Evolutionary conservation across 2,329 filamentous ascomycete genomes (phyloP), one percentile per base, ranked within the genome.

Genomic region (Trichoderma sp.): DNA sequence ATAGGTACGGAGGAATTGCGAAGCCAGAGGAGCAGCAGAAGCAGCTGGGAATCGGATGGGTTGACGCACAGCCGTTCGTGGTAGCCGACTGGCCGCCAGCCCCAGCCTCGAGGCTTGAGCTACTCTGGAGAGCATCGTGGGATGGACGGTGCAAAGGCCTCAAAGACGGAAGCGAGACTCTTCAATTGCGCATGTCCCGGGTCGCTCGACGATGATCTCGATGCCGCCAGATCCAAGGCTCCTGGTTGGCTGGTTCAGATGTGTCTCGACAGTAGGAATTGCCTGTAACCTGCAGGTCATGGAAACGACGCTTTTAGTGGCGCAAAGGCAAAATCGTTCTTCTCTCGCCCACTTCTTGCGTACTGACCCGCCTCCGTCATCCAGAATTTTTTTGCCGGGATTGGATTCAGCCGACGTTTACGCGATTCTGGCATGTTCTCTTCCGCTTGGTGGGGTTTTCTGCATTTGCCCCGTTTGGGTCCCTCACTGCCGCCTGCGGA

Each of bases 61-160:
- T 14, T 80, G 79, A 35, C 79, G 75, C 71, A 79, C 77, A 71
- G 79, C 78, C 33, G 80, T 79, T 67, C 78, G 79, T 65, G 82
- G 78, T 62, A 81, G 76, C 64, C 80, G 81, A 72, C 80, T 79
- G 65, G 81, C 79, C 76, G 79, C 78, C 79, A 81, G 79, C 79
- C 81, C 83, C 79, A 84, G 79, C 78, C 82, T 79, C 75, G 82
- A 80, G 75, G 81, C 81, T 77, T 80, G 80, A 78, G 80, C 82
- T 78, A 82, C 78, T 81, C 81, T 78, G 33, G 81, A 83, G 80
- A 87, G 77, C 78, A 90, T 90, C 60, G 83, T 81, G 68, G 45
- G 33, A 33, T 35, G 21, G 50, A 67, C 24, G 29, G 29, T n/a
- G 45, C 21, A 21, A 8, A 62, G 27, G 27, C 29, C 24, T 21